A percentile compares a stretch with the other conserved stretches of the same genome.
phyloP scores from a whole-genome alignment of 106 monocot genomes.

The Phalaenopsis aphrodite region DNA sequence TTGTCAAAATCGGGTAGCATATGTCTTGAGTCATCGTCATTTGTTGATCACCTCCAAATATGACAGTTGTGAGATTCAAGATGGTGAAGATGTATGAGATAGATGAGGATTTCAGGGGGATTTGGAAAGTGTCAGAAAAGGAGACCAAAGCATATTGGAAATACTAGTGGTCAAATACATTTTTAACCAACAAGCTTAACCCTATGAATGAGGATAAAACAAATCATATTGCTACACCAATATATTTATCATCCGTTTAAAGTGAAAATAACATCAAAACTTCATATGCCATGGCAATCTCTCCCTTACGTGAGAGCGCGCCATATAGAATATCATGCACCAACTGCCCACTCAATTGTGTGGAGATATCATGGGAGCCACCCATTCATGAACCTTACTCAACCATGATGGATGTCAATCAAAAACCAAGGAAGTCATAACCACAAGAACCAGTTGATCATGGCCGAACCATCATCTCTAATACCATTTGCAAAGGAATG shows the following conservation, averaged over 20 bases:
- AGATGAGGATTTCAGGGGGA: too few relatives aligned
- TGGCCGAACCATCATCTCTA: not conserved
- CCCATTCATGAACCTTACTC: not conserved
- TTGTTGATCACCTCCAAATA: too few relatives aligned
- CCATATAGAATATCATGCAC: not conserved
- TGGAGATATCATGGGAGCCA: not conserved
- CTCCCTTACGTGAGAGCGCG: not conserved
- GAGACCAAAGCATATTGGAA: not conserved
- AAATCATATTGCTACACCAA: too few relatives aligned
- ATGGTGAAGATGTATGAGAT: too few relatives aligned
- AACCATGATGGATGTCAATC: not conserved
- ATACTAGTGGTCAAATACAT: not conserved
- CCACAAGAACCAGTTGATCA: not conserved
- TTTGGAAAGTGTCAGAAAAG: not conserved
- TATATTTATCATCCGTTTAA: not conserved
- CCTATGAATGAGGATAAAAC: not conserved
- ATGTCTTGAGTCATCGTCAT: too few relatives aligned
- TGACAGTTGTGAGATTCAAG: too few relatives aligned
- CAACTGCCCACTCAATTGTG: not conserved
- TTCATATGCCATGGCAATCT: not conserved
- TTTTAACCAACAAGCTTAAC: not conserved
- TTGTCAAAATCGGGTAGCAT: too few relatives aligned
- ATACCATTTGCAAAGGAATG: not conserved
- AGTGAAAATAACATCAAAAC: not conserved
- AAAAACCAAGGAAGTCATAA: not conserved